A percentile compares a stretch with the other conserved stretches of the same genome.
These are phyloP conservation scores for Cucurbita pepo DNA, from an alignment of 306 rosid genomes.

Conservation along the genomic window DNA sequence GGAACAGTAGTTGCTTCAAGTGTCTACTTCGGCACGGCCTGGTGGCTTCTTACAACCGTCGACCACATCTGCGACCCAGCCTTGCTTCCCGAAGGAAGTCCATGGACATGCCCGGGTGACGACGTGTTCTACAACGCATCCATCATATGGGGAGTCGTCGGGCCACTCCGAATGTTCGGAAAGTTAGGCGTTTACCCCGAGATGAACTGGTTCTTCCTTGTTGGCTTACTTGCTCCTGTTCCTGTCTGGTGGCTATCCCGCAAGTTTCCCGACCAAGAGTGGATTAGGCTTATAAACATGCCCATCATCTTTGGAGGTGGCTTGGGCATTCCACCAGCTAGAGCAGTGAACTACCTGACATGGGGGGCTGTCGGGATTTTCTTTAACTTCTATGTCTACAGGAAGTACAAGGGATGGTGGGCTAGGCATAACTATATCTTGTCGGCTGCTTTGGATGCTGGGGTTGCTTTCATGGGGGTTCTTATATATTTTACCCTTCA, in stretches of 20 bases:
- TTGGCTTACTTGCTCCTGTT: conserved; percentile 20
- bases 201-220: conserved; percentile 31
- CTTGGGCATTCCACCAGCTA: conserved; percentile 11
- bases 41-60: conserved; percentile 33
- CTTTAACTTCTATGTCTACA: conserved; percentile 19
- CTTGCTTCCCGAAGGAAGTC: conserved; percentile 23
- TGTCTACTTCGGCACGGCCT: conserved; percentile 27
- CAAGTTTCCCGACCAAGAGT: conserved; percentile 14
- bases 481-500: conserved; percentile 44
- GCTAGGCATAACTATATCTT: conserved; percentile 59
- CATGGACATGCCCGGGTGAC: conserved; percentile 36
- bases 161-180: conserved; percentile 24
- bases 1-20: conserved; percentile 30
- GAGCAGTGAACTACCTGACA: conserved; percentile 12
- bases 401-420: conserved; percentile 34
- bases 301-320: conserved; percentile 17
- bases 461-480: conserved; percentile 48
- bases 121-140: conserved; percentile 30
- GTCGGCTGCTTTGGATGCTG: conserved; percentile 63
- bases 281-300: conserved; percentile 18
- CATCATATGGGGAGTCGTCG: conserved; percentile 35
- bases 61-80: conserved; percentile 17
- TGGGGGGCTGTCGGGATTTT: conserved; percentile 24
- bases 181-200: conserved; percentile 19
- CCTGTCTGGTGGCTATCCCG: conserved; percentile 18